Evolutionary conservation across 2,329 filamentous ascomycete species (phyloP).

Genomic region (Aspergillus phoenicis): DNA sequence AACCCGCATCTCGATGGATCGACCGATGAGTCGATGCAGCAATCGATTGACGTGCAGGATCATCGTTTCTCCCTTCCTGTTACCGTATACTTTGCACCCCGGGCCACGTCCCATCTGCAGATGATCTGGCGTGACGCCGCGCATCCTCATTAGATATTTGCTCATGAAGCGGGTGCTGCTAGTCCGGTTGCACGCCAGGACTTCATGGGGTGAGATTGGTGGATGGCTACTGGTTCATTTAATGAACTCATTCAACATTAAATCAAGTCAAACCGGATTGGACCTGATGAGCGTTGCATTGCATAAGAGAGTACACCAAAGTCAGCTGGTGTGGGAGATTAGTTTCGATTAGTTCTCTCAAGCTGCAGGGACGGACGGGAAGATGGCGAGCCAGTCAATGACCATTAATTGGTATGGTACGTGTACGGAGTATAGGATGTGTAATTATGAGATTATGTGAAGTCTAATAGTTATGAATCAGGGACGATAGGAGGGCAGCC

Average conservation of each 20-base stretch:
- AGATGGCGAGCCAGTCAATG: neutral
- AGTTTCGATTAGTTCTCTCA: neutral
- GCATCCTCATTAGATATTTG: slow-evolving; percentile 3
- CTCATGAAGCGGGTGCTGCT: neutral
- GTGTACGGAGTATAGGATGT: neutral
- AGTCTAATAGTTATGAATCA: no score
- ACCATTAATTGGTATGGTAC: neutral
- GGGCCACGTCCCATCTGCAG: slow-evolving; percentile 22
- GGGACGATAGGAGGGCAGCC: no score
- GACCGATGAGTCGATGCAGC: slow-evolving; percentile 15
- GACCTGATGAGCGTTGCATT: slow-evolving; percentile 9
- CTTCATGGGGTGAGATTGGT: neutral
- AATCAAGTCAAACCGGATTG: neutral
- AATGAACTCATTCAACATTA: neutral
- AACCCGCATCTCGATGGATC: slow-evolving; percentile 13
- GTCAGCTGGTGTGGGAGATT: neutral
- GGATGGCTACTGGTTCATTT: neutral
- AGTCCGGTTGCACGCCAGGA: neutral
- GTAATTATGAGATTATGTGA: neutral
- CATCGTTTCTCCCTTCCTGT: slow-evolving; percentile 9
- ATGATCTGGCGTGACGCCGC: slow-evolving; percentile 19
- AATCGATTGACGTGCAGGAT: slow-evolving; percentile 20
- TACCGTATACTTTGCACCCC: neutral
- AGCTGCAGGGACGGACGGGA: neutral
- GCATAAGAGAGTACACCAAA: slow-evolving; percentile 4